These are phyloP conservation scores for Coniella lustricola DNA, from an alignment of 2,329 filamentous ascomycete genomes.

Conservation along the genomic window DNA sequence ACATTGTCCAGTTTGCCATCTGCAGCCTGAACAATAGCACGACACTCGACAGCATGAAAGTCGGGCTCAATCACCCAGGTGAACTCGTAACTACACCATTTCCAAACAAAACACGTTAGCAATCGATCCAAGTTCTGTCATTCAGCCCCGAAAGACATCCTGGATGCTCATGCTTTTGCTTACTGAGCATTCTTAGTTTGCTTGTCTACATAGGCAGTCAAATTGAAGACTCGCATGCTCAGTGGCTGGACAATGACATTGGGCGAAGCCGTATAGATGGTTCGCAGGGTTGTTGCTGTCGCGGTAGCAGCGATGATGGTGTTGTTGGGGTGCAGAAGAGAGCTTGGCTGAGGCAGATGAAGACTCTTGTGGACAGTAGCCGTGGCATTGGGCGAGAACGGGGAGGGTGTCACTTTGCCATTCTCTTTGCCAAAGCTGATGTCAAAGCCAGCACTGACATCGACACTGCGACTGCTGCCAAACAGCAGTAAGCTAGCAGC, in stretches of 20 bases:
- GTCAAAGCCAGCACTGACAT: too few species aligned
- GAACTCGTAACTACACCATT: neutral
- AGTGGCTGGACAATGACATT: neutral
- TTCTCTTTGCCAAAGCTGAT: too few species aligned
- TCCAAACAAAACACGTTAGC: neutral
- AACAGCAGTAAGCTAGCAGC: too few species aligned
- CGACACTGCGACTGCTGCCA: too few species aligned
- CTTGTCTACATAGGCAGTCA: slow-evolving; percentile 1
- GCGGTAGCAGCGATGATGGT: neutral
- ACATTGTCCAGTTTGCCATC: neutral
- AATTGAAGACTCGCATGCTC: neutral
- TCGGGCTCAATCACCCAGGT: slow-evolving; percentile 1
- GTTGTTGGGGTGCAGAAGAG: neutral
- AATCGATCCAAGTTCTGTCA: too few species aligned
- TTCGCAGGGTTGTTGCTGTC: neutral
- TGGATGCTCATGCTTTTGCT: neutral
- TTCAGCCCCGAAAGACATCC: neutral
- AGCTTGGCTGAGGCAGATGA: neutral
- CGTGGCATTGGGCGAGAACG: neutral
- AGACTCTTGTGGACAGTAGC: neutral
- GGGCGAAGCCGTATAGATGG: neutral
- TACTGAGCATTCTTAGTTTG: neutral
- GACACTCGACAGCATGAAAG: neutral
- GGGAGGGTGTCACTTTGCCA: too few species aligned
- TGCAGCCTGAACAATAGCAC: neutral